Evolutionary conservation across 139 green algal genomes (phyloP), one percentile per base, ranked within the genome.

Genomic region (Asterochloris sp.): DNA sequence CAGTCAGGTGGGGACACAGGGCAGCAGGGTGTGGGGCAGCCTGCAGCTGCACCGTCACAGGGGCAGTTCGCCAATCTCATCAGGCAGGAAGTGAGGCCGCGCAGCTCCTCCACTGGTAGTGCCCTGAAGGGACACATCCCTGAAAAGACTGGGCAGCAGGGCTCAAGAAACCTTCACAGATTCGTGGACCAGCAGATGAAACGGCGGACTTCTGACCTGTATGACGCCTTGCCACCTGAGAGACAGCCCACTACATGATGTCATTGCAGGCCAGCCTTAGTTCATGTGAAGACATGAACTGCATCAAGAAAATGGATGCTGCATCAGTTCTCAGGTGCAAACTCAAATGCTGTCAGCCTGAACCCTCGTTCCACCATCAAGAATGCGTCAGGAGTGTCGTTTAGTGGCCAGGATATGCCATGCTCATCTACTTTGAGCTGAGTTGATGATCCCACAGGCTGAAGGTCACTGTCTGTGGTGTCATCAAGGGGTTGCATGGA

Each of bases 61-160:
- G 78, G 78, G 6, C 78, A 74, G 15, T 82, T 82, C 73, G 78
- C 78, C 17, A 62, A 82, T 28, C 61, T 82, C 16, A 63, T 82
- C 11, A 82, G 62, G 66, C 60, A 61, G 13, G 63, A 74, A 19
- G 26, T 80, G 38, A 54, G 38, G 38, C 0, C 76, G 60, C 16
- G 24, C 54, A 54, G 76, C 60, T 38, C 23, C 23, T 26, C 4
- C 11, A 24, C 12, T 10, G 16, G 60, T 21, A 69, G 28, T n/a
- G 15, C 76, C 60, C 10, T n/a, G 54, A 61, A 69, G 21, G 23
- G 10, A 61, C 17, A 47, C 38, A 69, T 6, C 38, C 23, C 76
- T 80, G 21, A 14, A 61, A 80, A 69, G 60, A 12, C 23, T 69
- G 26, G 66, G 24, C 69, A 76, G 38, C 16, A 80, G 23, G 23